phyloP scores from a whole-genome alignment of 2,329 filamentous ascomycete species.

The Cordyceps cicadae region DNA sequence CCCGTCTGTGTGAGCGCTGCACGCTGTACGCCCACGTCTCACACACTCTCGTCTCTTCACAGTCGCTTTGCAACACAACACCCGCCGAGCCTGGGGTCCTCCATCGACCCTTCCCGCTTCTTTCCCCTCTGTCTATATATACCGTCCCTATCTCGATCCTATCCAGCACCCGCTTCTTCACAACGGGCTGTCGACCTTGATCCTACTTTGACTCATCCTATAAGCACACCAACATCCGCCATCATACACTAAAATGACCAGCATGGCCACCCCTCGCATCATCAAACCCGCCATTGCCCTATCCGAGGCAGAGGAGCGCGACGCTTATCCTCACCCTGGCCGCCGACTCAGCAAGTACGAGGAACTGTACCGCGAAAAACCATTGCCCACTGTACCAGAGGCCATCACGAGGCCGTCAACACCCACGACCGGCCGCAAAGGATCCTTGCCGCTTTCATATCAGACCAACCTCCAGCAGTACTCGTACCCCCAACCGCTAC shows the following conservation, averaged over 20 bases:
- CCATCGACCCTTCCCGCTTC: neutral
- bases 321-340: slow-evolving; percentile 9
- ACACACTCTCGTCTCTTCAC: neutral
- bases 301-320: slow-evolving; percentile 5
- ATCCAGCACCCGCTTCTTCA: neutral
- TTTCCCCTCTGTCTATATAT: neutral
- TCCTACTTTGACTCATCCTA: neutral
- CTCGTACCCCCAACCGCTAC: neutral
- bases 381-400: slow-evolving; percentile 1
- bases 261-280: neutral
- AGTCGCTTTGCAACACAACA: neutral
- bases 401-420: neutral
- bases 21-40: neutral
- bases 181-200: neutral
- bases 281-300: slow-evolving; percentile 8
- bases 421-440: neutral
- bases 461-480: neutral
- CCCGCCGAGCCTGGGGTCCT: neutral
- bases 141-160: neutral
- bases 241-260: neutral
- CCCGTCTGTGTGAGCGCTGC: neutral
- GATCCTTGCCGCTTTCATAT: neutral
- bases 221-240: neutral
- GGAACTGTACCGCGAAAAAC: neutral
- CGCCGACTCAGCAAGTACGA: slow-evolving; percentile 10